phyloP scores from a whole-genome alignment of 176 grass and related monocot genomes.

The Cenchrus americanus region DNA sequence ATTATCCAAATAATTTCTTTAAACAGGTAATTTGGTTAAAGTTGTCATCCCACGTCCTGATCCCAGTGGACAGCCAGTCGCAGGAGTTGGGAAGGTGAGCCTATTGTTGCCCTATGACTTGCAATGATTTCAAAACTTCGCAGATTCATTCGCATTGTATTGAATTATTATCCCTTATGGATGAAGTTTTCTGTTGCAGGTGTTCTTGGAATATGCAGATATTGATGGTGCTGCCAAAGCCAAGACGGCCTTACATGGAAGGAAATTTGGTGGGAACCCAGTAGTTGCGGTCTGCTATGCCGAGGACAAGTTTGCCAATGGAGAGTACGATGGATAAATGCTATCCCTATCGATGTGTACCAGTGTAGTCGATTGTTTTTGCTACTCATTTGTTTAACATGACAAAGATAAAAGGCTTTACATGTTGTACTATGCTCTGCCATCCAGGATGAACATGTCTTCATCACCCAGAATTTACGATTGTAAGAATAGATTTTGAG shows the following conservation, averaged over 20 bases:
- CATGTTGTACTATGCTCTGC: neutral
- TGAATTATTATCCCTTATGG: neutral
- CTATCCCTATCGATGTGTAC: neutral
- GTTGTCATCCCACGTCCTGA: slow-evolving; percentile 88
- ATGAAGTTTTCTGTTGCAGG: slow-evolving; percentile 47
- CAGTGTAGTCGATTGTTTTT: neutral
- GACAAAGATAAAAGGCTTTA: neutral
- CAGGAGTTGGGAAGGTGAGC: slow-evolving; percentile 90
- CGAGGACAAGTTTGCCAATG: slow-evolving; percentile 83
- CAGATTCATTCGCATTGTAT: neutral
- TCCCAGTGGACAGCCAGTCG: slow-evolving; percentile 56
- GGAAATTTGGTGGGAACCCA: slow-evolving; percentile 85
- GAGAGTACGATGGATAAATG: slow-evolving; percentile 70
- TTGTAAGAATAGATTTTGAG: neutral
- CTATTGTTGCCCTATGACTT: slow-evolving; percentile 6
- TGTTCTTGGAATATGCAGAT: slow-evolving; percentile 86
- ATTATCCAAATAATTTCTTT: neutral
- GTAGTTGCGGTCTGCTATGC: slow-evolving; percentile 88
- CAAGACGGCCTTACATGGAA: slow-evolving; percentile 72
- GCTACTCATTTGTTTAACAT: neutral
- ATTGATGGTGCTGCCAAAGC: slow-evolving; percentile 79
- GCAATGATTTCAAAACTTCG: neutral
- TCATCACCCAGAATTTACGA: neutral
- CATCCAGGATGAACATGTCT: neutral
- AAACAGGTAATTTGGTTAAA: slow-evolving; percentile 77